Evolutionary conservation across 768 basidiomycete species (phyloP).

Genomic region (Phaffia australis): DNA sequence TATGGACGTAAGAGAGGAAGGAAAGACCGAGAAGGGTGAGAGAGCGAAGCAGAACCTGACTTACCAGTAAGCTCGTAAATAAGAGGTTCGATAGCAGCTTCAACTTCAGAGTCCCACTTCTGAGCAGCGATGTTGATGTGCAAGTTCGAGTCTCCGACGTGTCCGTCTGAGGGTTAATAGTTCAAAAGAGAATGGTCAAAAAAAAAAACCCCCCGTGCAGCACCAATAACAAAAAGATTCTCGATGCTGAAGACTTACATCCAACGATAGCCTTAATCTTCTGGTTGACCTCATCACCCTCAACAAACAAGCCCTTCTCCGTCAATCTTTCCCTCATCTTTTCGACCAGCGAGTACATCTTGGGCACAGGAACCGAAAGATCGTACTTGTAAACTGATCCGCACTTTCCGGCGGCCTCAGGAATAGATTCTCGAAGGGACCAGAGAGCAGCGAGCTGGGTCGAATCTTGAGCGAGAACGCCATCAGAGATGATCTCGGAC

Average conservation of each 20-base stretch:
- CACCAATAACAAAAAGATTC: neutral
- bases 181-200: neutral
- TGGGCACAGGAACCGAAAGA: slow-evolving; percentile 69
- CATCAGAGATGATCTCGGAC: slow-evolving; percentile 71
- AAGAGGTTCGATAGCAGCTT: slow-evolving; percentile 83
- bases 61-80: slow-evolving; percentile 73
- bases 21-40: neutral
- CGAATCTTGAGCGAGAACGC: slow-evolving; percentile 81
- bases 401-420: slow-evolving; percentile 84
- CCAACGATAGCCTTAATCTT: slow-evolving; percentile 73
- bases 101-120: slow-evolving; percentile 68
- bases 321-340: slow-evolving; percentile 59
- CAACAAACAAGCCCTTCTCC: slow-evolving; percentile 42
- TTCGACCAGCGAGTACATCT: slow-evolving; percentile 82
- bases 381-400: slow-evolving; percentile 97
- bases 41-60: neutral
- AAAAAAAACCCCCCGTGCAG: neutral
- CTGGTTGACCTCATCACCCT: slow-evolving; percentile 43
- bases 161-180: neutral
- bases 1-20: neutral
- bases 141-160: slow-evolving; percentile 46
- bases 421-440: slow-evolving; percentile 80
- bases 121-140: slow-evolving; percentile 84
- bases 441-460: slow-evolving; percentile 81
- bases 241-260: slow-evolving; percentile 48